Evolutionary conservation across 768 basidiomycete species (phyloP), one percentile per base, ranked within the genome.

Genomic region (Podaxis rugospora): DNA sequence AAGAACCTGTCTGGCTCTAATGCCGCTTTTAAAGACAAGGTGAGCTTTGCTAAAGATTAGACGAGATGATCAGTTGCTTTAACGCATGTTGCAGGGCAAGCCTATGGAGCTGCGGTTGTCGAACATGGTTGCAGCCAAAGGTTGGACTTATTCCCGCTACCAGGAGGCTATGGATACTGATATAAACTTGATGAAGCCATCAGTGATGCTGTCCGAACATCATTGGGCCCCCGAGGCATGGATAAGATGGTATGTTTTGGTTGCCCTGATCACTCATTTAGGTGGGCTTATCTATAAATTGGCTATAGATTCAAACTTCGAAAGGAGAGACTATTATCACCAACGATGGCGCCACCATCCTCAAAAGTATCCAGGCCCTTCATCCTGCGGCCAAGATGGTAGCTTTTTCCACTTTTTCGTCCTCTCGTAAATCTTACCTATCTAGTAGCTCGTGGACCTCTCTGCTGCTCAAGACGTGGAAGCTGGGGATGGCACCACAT

Each of bases 311-410:
- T 70, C 93, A 95, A 85, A 97, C 95, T 5, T 77, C 92, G 6
- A 93, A 94, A 74, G 95, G 95, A 63, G 96, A 99, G 73, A 93
- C 96, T 16, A 90, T 98, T 67, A 92, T 99, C 66, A 98, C 97
- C 7, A 99, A 99, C 72, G 97, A 99, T 75, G 97, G 97, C 18
- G 97, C 97, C 5, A 99, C 97, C 10, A 99, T 99, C 66, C 78
- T 99, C 58, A 93, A 93, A 71, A 94, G 88, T 65, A 92, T 98
- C 66, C 94, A 96, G 67, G 97, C 96, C 18, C 75, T 98, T 54
- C 97, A 99, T 75, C 97, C 97, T 44, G 96, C 97, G 40, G 97
- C 97, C 28, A 93, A 96, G 77, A 99, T 99, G 97, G 96, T 87
- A 28, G 82, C 32, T 75, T 51, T 18, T 54, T 52, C 56, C 49